Evolutionary conservation across 2,329 filamentous ascomycete species (phyloP), one percentile per base, ranked within the genome.

Genomic region (Fusarium sp.): DNA sequence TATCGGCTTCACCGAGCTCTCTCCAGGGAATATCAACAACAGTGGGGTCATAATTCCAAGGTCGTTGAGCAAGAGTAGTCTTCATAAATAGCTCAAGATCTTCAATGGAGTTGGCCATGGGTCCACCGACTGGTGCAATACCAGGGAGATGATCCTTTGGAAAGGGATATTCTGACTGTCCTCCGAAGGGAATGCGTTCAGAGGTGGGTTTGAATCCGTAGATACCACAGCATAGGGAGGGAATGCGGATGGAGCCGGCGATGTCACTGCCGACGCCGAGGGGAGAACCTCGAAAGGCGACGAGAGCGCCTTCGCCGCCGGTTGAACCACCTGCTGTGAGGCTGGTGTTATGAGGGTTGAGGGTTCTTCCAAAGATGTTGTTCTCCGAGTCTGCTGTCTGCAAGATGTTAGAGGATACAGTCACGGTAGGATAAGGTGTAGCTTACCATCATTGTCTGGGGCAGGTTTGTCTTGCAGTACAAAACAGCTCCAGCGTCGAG

Each of bases 401-500:
- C 0, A 2, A 4, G 1, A 3, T 3, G 25, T 75, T 6, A 75
- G 60, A 27, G 12, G 1, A 7, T 4, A 1, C 0, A 3, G 0
- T 1, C 4, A 3, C 2, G 4, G 0, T 17, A 0, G 4, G 11
- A 2, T 2, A 6, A 12, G 25, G 3, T 11, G 2, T 20, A 14
- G 8, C 55, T 14, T 42, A 89, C 86, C 65, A 91, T 90, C 89
- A 92, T 90, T 79, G 88, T 88, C 18, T 89, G 90, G 0, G 86
- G 85, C 11, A 88, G 79, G 66, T 85, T 87, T 8, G 87, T 88
- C 79, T 88, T 79, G 75, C 70, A 75, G 38, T 79, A 79, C 0
- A 79, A n/a, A 15, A 79, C 76, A 7, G 76, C 78, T 15, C 78
- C 78, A 1, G 72, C 71, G 7, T 75, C 73, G 3, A 78, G 55